Base-by-base conservation (phyloP, 306 rosid genomes). In the Sicyos edulis region DNA sequence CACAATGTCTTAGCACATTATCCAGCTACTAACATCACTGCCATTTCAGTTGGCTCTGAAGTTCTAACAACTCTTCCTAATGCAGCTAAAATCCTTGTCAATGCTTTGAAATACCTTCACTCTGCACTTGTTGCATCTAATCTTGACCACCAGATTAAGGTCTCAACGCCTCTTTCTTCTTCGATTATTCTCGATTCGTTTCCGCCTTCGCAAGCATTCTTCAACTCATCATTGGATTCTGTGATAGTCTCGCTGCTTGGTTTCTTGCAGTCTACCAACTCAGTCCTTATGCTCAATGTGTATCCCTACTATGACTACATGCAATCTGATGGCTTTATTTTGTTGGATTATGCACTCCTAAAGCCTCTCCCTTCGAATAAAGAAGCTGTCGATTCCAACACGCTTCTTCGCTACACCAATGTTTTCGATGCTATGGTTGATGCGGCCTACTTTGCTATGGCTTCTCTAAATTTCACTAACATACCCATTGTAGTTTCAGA, bases 131-230 rank as follows among this genome's bases (percentile, higher is more conserved):
- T 89, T 47, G 95, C 97, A 3, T 82, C 97, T 17, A 89, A 92
- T 74, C 84, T 92, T 10, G 97, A 89, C 78, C 80, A 73, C 55
- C 95, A 88, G 78, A 86, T 92, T 59, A 89, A 83, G 82, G 96
- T 92, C 81, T 92, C 97, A 5, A 92, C 83, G 8, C 92, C 97
- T 12, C 92, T 86, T 76, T 72, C 97, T n/a, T 85, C 97, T 34
- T 86, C 97, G 74, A 73, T 92, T 72, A 86, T 92, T 75, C 90
- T 92, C 1, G 96, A 88, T 79, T 92, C 97, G 12, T 92, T 92
- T 80, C 97, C 97, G 12, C 97, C 97, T 56, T 92, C 97, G 12
- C 96, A 92, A 67, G 97, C 97, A 24, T 89, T 88, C 85, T 89
- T 92, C 76, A 92, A 92, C 58, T 86, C 86, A 24, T 76, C 97